Evolutionary conservation across 805 yeast species (phyloP), one percentile per base, ranked within the genome.

Genomic region (Candida mattraensis): DNA sequence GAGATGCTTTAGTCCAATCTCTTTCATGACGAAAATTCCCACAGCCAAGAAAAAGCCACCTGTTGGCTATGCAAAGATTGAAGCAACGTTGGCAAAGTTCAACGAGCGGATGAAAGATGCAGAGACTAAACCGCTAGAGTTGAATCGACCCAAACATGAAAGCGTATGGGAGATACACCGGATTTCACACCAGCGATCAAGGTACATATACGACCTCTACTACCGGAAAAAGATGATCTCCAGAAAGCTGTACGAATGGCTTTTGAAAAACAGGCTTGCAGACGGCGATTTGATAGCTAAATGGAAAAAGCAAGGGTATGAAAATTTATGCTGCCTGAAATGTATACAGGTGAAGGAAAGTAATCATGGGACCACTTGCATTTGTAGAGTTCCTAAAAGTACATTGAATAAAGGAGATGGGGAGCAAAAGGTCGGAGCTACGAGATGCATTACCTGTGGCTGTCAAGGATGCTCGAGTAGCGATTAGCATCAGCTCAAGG

Each of bases 381-480:
- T 88, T 14, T 88, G 97, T 54, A 64, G 97, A 37, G 95, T 88
- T 2, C 95, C 96, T 1, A 70, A 77, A 46, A 72, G 72, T 2
- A 75, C 69, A 3, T 54, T 78, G 60, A 42, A 31, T 20, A 29
- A 40, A 10, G 46, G 60, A 4, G 59, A 51, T 3, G 53, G 43
- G 11, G 50, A 43, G 22, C 51, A 36, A 5, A 61, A 51, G 3
- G 54, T 45, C 7, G 53, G 43, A 27, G 53, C 41, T 41, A 64
- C 73, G 10, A 73, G 80, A 46, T 87, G 94, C 57, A 70, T 82
- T 5, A 83, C 80, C 19, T 87, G 95, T 66, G 96, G 96, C 0
- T 87, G 96, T 51, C 65, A 71, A 42, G 95, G 95, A 5, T 87
- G 96, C 56, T 76, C 91, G 2, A 82, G 88, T 51, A 70, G 78